phyloP scores from a whole-genome alignment of 176 grass and related monocot genomes.

The Avena atlantica region DNA sequence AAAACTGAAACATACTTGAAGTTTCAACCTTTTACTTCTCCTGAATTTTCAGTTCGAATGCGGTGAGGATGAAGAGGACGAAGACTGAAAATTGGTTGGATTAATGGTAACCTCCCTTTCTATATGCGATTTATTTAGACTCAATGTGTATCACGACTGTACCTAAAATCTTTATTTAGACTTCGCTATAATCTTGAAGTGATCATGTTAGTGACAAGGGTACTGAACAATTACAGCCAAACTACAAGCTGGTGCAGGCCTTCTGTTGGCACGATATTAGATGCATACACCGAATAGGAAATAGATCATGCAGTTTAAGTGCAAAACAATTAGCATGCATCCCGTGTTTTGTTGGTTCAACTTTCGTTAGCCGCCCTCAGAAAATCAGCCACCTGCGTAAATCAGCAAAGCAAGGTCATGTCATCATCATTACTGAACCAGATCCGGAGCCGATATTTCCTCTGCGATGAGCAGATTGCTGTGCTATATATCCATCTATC shows the following conservation, averaged over 20 bases:
- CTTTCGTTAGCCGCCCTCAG: neutral
- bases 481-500: slow-evolving; percentile 2
- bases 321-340: slow-evolving; percentile 29
- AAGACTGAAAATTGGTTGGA: neutral
- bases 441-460: neutral
- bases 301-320: slow-evolving; percentile 37
- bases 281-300: slow-evolving; percentile 10
- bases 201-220: neutral
- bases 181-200: slow-evolving; percentile 7
- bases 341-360: slow-evolving; percentile 26
- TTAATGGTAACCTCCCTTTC: neutral
- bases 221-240: neutral
- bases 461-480: slow-evolving; percentile 24
- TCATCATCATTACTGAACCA: slow-evolving; percentile 28
- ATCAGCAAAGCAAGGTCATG: neutral
- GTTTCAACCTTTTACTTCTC: neutral
- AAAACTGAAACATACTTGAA: neutral
- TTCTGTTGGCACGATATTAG: slow-evolving; percentile 34
- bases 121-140: neutral
- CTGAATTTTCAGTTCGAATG: neutral
- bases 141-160: neutral
- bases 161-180: neutral
- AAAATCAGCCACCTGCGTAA: slow-evolving; percentile 28
- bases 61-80: neutral
- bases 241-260: neutral